Evolutionary conservation across 306 rosid species (phyloP).

Genomic region (Cucumis cinereus): DNA sequence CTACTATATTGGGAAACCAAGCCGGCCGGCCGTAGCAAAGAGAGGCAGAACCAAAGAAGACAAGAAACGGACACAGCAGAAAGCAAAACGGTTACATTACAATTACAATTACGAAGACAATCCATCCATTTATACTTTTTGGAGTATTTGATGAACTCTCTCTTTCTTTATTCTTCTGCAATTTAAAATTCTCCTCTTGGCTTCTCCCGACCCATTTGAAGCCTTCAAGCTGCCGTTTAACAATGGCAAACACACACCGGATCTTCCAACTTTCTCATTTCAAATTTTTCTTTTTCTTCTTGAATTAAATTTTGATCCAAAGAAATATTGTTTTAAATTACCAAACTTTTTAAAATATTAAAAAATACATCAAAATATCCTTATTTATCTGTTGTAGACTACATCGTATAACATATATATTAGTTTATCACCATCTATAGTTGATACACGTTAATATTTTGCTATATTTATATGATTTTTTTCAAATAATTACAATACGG

Average conservation of each 20-base stretch:
- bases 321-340: no score
- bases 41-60: conserved; percentile 2
- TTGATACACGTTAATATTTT: no score
- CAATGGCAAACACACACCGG: neutral
- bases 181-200: neutral
- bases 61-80: neutral
- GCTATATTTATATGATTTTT: no score
- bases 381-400: no score
- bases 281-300: no score
- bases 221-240: neutral
- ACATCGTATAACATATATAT: no score
- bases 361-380: no score
- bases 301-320: no score
- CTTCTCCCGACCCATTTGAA: neutral
- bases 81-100: neutral
- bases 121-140: neutral
- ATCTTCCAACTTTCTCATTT: neutral
- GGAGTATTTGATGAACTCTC: neutral
- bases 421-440: no score
- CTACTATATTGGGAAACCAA: neutral
- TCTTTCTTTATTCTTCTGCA: neutral
- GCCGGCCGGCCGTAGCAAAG: conserved; percentile 20
- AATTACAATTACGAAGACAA: neutral
- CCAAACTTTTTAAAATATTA: no score
- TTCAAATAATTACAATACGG: no score